Evolutionary conservation across 2,329 filamentous ascomycete species (phyloP).

Genomic region (Amauroascus niger): DNA sequence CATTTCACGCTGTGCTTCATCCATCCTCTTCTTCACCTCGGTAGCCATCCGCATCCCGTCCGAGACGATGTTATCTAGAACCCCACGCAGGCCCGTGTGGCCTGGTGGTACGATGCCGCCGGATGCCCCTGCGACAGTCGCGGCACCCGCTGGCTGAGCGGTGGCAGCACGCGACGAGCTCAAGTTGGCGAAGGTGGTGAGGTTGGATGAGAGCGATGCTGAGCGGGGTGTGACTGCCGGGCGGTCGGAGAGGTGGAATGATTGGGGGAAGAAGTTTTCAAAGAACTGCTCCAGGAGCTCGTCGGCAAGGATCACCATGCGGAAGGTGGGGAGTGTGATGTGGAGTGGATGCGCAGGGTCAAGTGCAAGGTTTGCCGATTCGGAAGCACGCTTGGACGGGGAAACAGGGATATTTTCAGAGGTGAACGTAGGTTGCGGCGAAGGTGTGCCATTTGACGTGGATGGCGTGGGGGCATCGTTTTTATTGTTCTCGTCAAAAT

Average conservation of each 20-base stretch:
- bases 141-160: slow-evolving; percentile 25
- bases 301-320: slow-evolving; percentile 95
- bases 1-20: slow-evolving; percentile 85
- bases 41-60: slow-evolving; percentile 94
- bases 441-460: slow-evolving; percentile 19
- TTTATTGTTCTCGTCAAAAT: slow-evolving; percentile 8
- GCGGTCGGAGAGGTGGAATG: slow-evolving; percentile 73
- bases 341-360: slow-evolving; percentile 89
- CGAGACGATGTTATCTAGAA: slow-evolving; percentile 93
- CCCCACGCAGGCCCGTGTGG: slow-evolving; percentile 75
- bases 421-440: slow-evolving; percentile 18
- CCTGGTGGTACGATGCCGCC: slow-evolving; percentile 53
- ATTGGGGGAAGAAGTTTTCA: slow-evolving; percentile 86
- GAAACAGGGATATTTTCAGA: slow-evolving; percentile 27
- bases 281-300: slow-evolving; percentile 96
- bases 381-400: slow-evolving; percentile 55
- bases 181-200: slow-evolving; percentile 76
- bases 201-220: slow-evolving; percentile 52
- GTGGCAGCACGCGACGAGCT: slow-evolving; percentile 42
- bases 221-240: slow-evolving; percentile 40
- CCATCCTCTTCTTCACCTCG: slow-evolving; percentile 84
- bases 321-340: slow-evolving; percentile 93
- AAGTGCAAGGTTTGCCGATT: slow-evolving; percentile 77
- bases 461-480: slow-evolving; percentile 12
- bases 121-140: slow-evolving; percentile 41